Evolutionary conservation across 257 asterid genomes (phyloP).

Genomic region (Fraxinus anomala): DNA sequence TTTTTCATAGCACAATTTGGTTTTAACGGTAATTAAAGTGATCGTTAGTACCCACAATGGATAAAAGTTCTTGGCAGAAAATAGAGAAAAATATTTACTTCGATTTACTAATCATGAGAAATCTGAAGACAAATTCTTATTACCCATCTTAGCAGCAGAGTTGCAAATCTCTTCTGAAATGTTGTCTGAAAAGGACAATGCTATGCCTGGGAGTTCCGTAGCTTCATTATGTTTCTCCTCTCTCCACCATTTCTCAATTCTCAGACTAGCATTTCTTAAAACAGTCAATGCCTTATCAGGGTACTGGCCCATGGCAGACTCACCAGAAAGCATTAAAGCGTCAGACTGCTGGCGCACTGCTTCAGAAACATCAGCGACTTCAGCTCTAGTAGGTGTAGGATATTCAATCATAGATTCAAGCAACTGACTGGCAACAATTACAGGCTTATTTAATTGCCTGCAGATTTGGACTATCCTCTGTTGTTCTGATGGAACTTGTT

Average conservation of each 20-base stretch:
- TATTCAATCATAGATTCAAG: slow-evolving; percentile 99
- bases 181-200: slow-evolving; percentile 77
- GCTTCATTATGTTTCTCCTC: slow-evolving; percentile 80
- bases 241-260: slow-evolving; percentile 99
- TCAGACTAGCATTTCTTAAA: slow-evolving; percentile 86
- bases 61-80: neutral
- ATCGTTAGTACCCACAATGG: neutral
- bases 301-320: slow-evolving; percentile 98
- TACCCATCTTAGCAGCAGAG: slow-evolving; percentile 99
- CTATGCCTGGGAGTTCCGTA: slow-evolving; percentile 74
- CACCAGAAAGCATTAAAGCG: slow-evolving; percentile 98
- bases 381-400: slow-evolving; percentile 99
- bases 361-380: slow-evolving; percentile 98
- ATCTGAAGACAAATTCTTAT: slow-evolving; percentile 26
- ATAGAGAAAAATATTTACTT: slow-evolving; percentile 3
- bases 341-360: slow-evolving; percentile 95
- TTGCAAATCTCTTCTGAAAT: slow-evolving; percentile 97
- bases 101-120: neutral
- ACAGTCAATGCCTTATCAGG: slow-evolving; percentile 97
- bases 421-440: slow-evolving; percentile 92
- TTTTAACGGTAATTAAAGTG: neutral
- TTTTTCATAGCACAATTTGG: neutral
- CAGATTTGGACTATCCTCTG: slow-evolving; percentile 83
- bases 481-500: slow-evolving; percentile 97
- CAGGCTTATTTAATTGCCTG: slow-evolving; percentile 88